Conservation (phyloP, 2,329 filamentous ascomycete species). For the Paecilomyces dactylethromorphus region DNA sequence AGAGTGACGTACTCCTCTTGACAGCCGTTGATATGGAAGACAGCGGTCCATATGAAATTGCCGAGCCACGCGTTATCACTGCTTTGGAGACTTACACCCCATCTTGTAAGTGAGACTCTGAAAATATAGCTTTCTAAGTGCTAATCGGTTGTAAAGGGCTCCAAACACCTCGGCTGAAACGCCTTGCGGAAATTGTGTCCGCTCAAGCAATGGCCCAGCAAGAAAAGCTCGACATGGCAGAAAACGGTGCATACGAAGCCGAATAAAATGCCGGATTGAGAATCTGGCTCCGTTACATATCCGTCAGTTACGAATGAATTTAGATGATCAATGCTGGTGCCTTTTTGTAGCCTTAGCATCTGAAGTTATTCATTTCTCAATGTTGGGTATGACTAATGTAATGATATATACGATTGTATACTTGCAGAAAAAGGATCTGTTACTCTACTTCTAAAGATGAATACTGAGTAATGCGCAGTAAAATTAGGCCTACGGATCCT, state of each 20-base stretch:
- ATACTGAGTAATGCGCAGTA: neutral
- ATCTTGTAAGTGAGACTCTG: constrained; percentile 66
- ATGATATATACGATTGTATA: neutral
- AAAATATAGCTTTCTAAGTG: constrained; percentile 1
- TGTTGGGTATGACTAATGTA: neutral
- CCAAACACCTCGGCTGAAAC: constrained; percentile 90
- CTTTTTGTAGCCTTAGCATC: constrained; percentile 9
- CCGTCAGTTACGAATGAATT: neutral
- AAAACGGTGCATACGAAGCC: constrained; percentile 18
- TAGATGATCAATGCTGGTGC: constrained; percentile 11
- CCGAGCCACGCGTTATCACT: constrained; percentile 90
- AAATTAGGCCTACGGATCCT: neutral
- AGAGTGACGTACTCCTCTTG: constrained; percentile 90
- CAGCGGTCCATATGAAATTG: constrained; percentile 96
- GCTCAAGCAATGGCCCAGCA: constrained; percentile 94
- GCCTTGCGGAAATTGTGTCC: constrained; percentile 95
- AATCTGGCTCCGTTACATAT: constrained; percentile 17
- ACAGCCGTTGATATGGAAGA: constrained; percentile 98
- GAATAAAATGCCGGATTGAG: constrained; percentile 10
- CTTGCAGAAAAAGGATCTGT: neutral
- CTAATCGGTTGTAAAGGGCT: constrained; percentile 61
- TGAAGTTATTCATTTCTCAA: constrained; percentile 11
- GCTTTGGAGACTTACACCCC: constrained; percentile 97
- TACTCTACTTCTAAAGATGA: neutral
- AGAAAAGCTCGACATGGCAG: constrained; percentile 62